Conservation (phyloP, 345 rosid genomes). For the Moringa oleifera region DNA sequence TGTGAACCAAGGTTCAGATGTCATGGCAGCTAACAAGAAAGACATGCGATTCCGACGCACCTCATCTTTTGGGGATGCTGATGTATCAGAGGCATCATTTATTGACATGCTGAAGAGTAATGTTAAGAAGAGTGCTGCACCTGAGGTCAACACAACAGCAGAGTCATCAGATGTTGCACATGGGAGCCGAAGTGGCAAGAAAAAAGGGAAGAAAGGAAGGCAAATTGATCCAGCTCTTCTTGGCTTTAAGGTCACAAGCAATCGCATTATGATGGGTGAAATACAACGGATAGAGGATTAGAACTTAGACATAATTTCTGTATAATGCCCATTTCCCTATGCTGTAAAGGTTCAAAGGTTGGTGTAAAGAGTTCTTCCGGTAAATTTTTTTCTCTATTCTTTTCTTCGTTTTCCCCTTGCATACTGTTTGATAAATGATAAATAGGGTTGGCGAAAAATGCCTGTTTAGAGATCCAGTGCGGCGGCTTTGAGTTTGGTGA, state of each 20-base stretch:
- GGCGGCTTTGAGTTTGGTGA: no score
- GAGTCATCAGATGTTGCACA: constrained; percentile 25
- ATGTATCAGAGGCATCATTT: constrained; percentile 35
- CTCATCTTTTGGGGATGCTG: constrained; percentile 29
- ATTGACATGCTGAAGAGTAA: constrained; percentile 43
- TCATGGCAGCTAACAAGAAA: constrained; percentile 19
- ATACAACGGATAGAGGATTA: constrained; percentile 69
- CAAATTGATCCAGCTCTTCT: constrained; percentile 88
- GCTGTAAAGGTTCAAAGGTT: constrained; percentile 26
- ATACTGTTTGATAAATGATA: no score
- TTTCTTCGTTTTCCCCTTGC: no score
- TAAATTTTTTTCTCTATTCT: not conserved
- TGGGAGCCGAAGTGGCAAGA: constrained; percentile 49
- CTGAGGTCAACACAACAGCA: constrained; percentile 13
- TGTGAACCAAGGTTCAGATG: constrained; percentile 19
- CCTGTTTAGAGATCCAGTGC: no score
- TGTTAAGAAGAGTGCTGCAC: constrained; percentile 19
- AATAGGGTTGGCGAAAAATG: no score
- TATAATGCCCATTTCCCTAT: not conserved
- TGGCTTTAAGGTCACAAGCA: constrained; percentile 88
- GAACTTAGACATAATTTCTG: no score
- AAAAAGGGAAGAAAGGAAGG: constrained; percentile 88
- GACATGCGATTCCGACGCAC: constrained; percentile 20
- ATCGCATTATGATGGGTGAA: constrained; percentile 93
- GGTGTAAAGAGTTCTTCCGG: constrained; percentile 11